These are phyloP conservation scores for Blumeria graminis DNA, from an alignment of 2,329 filamentous ascomycete genomes.

Conservation along the genomic window DNA sequence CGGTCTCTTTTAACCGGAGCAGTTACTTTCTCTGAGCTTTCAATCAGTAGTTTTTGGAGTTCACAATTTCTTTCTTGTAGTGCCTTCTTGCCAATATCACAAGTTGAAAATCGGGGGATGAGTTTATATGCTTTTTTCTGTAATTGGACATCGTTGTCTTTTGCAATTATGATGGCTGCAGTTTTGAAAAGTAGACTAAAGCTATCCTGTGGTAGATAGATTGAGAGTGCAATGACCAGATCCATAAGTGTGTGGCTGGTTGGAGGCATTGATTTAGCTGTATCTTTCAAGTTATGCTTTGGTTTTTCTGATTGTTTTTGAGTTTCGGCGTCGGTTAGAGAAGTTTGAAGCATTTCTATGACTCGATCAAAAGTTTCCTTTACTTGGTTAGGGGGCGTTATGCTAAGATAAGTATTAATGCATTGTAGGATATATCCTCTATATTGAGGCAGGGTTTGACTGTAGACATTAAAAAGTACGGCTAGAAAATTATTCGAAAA, in stretches of 20 bases:
- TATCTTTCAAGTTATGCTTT: slow-evolving; percentile 31
- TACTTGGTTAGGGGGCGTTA: slow-evolving; percentile 55
- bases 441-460: slow-evolving; percentile 79
- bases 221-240: slow-evolving; percentile 82
- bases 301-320: slow-evolving; percentile 40
- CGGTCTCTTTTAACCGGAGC: slow-evolving; percentile 71
- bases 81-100: slow-evolving; percentile 51
- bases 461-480: slow-evolving; percentile 98
- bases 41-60: slow-evolving; percentile 58
- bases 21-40: slow-evolving; percentile 62
- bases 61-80: slow-evolving; percentile 52
- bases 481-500: slow-evolving; percentile 79
- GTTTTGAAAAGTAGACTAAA: slow-evolving; percentile 72
- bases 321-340: slow-evolving; percentile 33
- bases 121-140: slow-evolving; percentile 99
- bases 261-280: slow-evolving; percentile 56
- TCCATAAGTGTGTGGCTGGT: slow-evolving; percentile 92
- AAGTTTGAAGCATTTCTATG: slow-evolving; percentile 54
- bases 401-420: slow-evolving; percentile 83
- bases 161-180: slow-evolving; percentile 58
- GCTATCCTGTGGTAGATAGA: slow-evolving; percentile 72
- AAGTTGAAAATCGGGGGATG: slow-evolving; percentile 70
- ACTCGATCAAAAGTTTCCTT: slow-evolving; percentile 77
- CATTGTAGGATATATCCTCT: slow-evolving; percentile 78
- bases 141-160: slow-evolving; percentile 64